Evolutionary conservation across 768 basidiomycete genomes (phyloP).

Genomic region (Pilatotrama ljubarskyi): DNA sequence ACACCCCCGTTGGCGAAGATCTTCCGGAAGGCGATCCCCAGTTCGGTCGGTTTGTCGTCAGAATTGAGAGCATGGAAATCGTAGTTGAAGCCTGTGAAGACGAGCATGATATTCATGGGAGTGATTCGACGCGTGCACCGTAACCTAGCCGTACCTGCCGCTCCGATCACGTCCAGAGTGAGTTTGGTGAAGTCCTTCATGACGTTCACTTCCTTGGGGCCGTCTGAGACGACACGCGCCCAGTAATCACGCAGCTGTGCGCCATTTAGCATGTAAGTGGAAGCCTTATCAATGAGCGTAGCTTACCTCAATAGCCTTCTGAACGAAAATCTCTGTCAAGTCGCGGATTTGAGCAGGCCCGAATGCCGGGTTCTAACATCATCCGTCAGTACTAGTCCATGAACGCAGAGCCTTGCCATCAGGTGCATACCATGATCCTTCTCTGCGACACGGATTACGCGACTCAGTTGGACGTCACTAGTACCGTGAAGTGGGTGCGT

Average conservation of each 20-base stretch:
- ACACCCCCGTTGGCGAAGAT: constrained; percentile 17
- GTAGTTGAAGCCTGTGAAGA: constrained; percentile 36
- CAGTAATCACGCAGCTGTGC: too few relatives aligned
- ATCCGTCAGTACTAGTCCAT: background rate
- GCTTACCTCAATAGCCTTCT: constrained; percentile 51
- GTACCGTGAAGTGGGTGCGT: background rate
- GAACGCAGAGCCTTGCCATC: background rate
- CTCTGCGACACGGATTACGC: background rate
- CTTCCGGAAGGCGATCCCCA: constrained; percentile 31
- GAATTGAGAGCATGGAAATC: constrained; percentile 35
- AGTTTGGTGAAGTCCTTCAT: too few relatives aligned
- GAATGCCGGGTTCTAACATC: constrained; percentile 63
- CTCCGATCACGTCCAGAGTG: too few relatives aligned
- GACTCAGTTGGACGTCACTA: background rate
- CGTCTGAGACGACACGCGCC: too few relatives aligned
- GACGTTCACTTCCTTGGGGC: too few relatives aligned
- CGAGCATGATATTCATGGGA: too few relatives aligned
- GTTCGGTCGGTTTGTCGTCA: constrained; percentile 30
- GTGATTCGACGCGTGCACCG: too few relatives aligned
- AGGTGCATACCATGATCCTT: background rate
- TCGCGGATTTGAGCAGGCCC: constrained; percentile 59
- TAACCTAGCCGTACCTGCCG: too few relatives aligned
- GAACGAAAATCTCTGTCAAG: constrained; percentile 56
- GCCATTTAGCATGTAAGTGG: too few relatives aligned
- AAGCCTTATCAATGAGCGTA: too few relatives aligned